Evolutionary conservation across 768 basidiomycete genomes (phyloP).

Genomic region (Boletus rex-veris): DNA sequence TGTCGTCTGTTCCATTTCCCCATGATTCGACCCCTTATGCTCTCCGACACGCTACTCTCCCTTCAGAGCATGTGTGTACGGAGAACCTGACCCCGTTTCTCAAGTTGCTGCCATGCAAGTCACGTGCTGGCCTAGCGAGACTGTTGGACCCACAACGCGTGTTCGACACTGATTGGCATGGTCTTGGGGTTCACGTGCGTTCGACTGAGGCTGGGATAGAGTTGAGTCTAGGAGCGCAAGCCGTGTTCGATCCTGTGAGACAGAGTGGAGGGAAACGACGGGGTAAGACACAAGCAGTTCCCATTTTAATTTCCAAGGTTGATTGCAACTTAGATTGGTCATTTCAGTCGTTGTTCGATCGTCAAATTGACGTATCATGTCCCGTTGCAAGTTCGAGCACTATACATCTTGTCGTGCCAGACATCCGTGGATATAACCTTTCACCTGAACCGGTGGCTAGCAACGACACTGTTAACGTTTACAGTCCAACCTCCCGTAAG

Average conservation of each 20-base stretch:
- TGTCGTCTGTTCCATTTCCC: constrained; percentile 53
- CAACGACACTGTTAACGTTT: constrained; percentile 40
- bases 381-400: constrained; percentile 64
- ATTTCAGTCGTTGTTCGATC: constrained; percentile 63
- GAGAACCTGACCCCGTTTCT: constrained; percentile 97
- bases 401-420: constrained; percentile 49
- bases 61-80: constrained; percentile 90
- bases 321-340: constrained; percentile 61
- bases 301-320: background rate
- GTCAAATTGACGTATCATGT: constrained; percentile 59
- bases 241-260: constrained; percentile 76
- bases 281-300: constrained; percentile 40
- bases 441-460: constrained; percentile 47
- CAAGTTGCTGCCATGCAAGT: constrained; percentile 91
- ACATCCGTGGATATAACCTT: constrained; percentile 41
- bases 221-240: constrained; percentile 66
- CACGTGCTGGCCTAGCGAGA: constrained; percentile 75
- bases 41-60: constrained; percentile 72
- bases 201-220: constrained; percentile 61
- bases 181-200: constrained; percentile 74
- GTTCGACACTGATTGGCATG: constrained; percentile 92
- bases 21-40: constrained; percentile 38
- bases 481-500: constrained; percentile 47
- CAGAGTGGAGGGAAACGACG: constrained; percentile 44
- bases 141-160: constrained; percentile 82